phyloP scores from a whole-genome alignment of 805 yeast species.

The Wickerhamiella allomyrinae region DNA sequence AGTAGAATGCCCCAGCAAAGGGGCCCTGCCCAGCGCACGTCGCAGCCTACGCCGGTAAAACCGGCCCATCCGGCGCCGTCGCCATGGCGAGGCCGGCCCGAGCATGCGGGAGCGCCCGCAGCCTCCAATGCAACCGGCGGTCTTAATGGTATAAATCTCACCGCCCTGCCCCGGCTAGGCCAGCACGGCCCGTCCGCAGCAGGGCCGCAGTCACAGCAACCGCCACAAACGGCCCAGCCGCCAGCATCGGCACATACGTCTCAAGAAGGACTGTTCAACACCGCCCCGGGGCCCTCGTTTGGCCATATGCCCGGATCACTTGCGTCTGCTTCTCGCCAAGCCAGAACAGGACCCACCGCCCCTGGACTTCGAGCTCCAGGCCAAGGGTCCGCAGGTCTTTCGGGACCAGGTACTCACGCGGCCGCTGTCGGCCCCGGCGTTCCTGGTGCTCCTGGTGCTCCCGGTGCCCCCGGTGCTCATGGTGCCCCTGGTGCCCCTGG shows the following conservation, averaged over 20 bases:
- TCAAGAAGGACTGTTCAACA: no score
- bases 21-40: constrained; percentile 1
- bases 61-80: constrained; percentile 2
- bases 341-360: no score
- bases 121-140: constrained; percentile 2
- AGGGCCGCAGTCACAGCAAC: not conserved
- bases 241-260: no score
- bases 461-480: not conserved
- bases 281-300: no score
- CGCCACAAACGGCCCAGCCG: no score
- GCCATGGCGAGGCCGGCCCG: constrained; percentile 2
- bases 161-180: constrained; percentile 2
- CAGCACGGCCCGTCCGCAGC: not conserved
- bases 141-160: not conserved
- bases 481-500: not conserved
- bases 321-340: no score
- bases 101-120: not conserved
- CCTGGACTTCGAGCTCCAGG: no score
- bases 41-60: not conserved
- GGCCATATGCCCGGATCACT: no score
- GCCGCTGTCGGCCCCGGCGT: not conserved
- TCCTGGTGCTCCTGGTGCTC: not conserved
- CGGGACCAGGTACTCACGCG: not conserved
- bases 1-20: constrained; percentile 2
- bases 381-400: not conserved